A percentile compares a stretch with the other conserved stretches of the same genome.
These are phyloP conservation scores for Cutaneotrichosporon cavernicola DNA, from an alignment of 1,284 basidiomycete genomes.

Conservation along the genomic window DNA sequence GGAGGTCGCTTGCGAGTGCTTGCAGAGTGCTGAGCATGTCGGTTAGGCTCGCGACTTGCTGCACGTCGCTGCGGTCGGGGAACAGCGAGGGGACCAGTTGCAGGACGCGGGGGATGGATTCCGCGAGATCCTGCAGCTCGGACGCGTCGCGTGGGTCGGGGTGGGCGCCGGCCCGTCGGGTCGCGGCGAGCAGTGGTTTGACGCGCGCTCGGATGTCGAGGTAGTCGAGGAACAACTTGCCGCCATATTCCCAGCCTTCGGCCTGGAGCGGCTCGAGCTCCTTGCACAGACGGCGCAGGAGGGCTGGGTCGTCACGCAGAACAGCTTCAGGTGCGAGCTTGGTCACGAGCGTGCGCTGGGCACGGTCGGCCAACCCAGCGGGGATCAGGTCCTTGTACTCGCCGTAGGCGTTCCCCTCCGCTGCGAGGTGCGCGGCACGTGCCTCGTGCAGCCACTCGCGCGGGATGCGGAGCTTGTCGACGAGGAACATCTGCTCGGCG, in stretches of 20 bases:
- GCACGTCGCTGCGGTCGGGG: slow-evolving; percentile 36
- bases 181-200: slow-evolving; percentile 35
- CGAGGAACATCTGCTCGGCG: slow-evolving; percentile 71
- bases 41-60: slow-evolving; percentile 41
- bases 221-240: slow-evolving; percentile 56
- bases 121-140: slow-evolving; percentile 62
- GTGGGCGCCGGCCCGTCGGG: slow-evolving; percentile 28
- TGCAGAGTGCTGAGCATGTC: slow-evolving; percentile 46
- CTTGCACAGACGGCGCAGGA: slow-evolving; percentile 72
- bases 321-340: slow-evolving; percentile 90
- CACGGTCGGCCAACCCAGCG: slow-evolving; percentile 68
- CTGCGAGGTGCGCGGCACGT: slow-evolving; percentile 34
- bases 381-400: slow-evolving; percentile 76
- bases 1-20: slow-evolving; percentile 33
- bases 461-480: slow-evolving; percentile 76
- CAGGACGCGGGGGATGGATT: slow-evolving; percentile 66
- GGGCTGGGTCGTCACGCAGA: slow-evolving; percentile 70
- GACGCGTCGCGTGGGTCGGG: slow-evolving; percentile 51
- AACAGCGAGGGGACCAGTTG: slow-evolving; percentile 67
- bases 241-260: slow-evolving; percentile 72
- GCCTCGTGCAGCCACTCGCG: slow-evolving; percentile 79
- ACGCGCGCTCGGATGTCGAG: slow-evolving; percentile 36
- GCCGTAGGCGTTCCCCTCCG: slow-evolving; percentile 62
- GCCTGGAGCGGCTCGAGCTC: slow-evolving; percentile 65
- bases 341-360: slow-evolving; percentile 75